Conservation (phyloP, 1,139 yeast genomes). For the Kurtzmaniella quercitrusa region DNA sequence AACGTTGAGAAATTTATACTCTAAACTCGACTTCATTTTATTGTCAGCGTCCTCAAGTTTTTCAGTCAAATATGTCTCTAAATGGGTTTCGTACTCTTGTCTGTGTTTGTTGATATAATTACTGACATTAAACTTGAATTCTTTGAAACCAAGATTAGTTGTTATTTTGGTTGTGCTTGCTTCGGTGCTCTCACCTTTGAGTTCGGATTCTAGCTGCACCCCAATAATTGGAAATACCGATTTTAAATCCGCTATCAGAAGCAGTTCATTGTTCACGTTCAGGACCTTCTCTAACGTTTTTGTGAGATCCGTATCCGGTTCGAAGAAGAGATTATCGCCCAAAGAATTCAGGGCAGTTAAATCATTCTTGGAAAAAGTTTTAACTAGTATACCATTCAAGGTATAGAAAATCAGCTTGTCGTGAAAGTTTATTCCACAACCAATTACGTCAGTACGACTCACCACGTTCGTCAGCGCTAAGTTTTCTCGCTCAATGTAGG, state of each 20-base stretch:
- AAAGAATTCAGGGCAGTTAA: constrained; percentile 22
- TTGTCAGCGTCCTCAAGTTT: constrained; percentile 13
- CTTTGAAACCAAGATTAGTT: constrained; percentile 70
- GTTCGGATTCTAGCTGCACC: constrained; percentile 28
- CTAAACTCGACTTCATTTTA: constrained; percentile 16
- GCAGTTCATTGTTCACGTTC: neutral
- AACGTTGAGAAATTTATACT: constrained; percentile 16
- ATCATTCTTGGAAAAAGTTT: constrained; percentile 28
- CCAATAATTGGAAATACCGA: constrained; percentile 42
- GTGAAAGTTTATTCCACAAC: constrained; percentile 78
- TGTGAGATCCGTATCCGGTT: constrained; percentile 8
- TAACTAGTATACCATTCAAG: constrained; percentile 65
- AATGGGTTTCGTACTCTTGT: constrained; percentile 19
- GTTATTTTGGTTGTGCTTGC: constrained; percentile 26
- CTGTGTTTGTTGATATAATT: constrained; percentile 53
- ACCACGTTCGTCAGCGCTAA: constrained; percentile 12
- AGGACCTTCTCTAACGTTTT: neutral
- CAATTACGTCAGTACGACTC: constrained; percentile 57
- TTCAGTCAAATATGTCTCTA: constrained; percentile 17
- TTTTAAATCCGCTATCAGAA: constrained; percentile 8
- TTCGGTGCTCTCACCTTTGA: constrained; percentile 7
- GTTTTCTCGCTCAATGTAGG: constrained; percentile 14
- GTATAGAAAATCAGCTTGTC: constrained; percentile 69
- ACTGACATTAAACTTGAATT: constrained; percentile 69
- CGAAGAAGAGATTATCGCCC: constrained; percentile 26